A percentile compares a stretch with the other conserved stretches of the same genome.
Conservation (phyloP, 2,329 filamentous ascomycete species). For the Trichoderma koningii region DNA sequence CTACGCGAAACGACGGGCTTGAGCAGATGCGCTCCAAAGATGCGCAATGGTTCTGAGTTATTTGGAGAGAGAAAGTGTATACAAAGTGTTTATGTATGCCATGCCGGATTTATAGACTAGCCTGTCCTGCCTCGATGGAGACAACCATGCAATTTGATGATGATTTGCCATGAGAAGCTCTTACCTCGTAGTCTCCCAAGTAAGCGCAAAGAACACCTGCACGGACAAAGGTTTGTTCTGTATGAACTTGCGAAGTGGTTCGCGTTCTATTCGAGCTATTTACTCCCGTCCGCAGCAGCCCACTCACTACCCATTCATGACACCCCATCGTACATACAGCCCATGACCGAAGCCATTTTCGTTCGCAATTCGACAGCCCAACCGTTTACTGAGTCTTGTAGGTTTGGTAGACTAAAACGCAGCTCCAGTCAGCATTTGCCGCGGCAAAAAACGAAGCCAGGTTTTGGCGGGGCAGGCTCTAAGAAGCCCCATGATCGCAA, state of each 20-base stretch:
- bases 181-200: background rate
- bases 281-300: slow-evolving; percentile 36
- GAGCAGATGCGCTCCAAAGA: slow-evolving; percentile 36
- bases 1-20: slow-evolving; percentile 34
- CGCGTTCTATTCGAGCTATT: slow-evolving; percentile 41
- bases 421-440: slow-evolving; percentile 19
- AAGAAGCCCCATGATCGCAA: too few species aligned
- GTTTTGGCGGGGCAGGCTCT: slow-evolving; percentile 27
- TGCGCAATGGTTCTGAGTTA: slow-evolving; percentile 37
- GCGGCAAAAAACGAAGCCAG: slow-evolving; percentile 6
- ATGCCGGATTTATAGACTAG: slow-evolving; percentile 12
- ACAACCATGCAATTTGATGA: background rate
- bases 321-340: slow-evolving; percentile 28
- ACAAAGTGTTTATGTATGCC: slow-evolving; percentile 13
- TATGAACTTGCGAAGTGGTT: slow-evolving; percentile 34
- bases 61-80: slow-evolving; percentile 10
- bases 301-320: slow-evolving; percentile 26
- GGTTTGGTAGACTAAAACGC: slow-evolving; percentile 50
- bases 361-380: slow-evolving; percentile 17
- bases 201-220: background rate
- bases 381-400: slow-evolving; percentile 44
- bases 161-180: slow-evolving; percentile 26
- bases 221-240: slow-evolving; percentile 37
- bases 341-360: background rate
- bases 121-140: background rate